A percentile compares a stretch with the other conserved stretches of the same genome.
Conservation (phyloP, 1,139 yeast species). For the Candida sanyaensis region DNA sequence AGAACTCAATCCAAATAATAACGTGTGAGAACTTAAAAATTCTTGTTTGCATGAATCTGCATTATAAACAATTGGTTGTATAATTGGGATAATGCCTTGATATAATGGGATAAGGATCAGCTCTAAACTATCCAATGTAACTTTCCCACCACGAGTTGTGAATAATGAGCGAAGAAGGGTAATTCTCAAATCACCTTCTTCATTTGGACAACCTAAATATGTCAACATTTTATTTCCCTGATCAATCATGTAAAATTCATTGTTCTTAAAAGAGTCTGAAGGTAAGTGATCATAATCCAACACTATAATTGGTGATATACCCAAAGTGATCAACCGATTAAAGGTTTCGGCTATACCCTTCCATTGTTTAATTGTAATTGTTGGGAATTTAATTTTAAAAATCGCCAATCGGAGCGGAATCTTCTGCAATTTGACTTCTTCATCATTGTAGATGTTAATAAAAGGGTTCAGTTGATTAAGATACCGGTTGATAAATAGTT, state of each 20-base stretch:
- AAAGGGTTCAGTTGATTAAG: slow-evolving; percentile 38
- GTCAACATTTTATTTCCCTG: slow-evolving; percentile 36
- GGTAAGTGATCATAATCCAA: slow-evolving; percentile 38
- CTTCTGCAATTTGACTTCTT: slow-evolving; percentile 27
- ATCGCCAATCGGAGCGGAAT: slow-evolving; percentile 54
- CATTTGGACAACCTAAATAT: slow-evolving; percentile 24
- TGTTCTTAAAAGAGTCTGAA: slow-evolving; percentile 28
- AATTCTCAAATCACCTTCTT: slow-evolving; percentile 27
- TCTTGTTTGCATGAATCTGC: slow-evolving; percentile 29
- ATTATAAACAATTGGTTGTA: slow-evolving; percentile 60
- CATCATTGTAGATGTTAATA: slow-evolving; percentile 33
- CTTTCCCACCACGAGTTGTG: slow-evolving; percentile 14
- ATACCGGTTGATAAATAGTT: slow-evolving; percentile 41
- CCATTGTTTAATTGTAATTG: slow-evolving; percentile 34
- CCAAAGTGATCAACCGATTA: slow-evolving; percentile 49
- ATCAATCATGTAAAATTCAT: slow-evolving; percentile 33
- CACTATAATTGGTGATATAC: slow-evolving; percentile 39
- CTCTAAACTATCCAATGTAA: slow-evolving; percentile 28
- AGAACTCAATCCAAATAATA: slow-evolving; percentile 29
- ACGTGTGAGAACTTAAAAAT: slow-evolving; percentile 34
- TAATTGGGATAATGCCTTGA: slow-evolving; percentile 56
- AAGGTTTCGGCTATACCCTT: slow-evolving; percentile 51
- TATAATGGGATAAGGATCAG: slow-evolving; percentile 43
- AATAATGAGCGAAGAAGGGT: slow-evolving; percentile 34
- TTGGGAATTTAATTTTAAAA: slow-evolving; percentile 45